Percentiles rank a stretch among this genome's conserved stretches.
These are phyloP conservation scores for Colletotrichum camelliae DNA, from an alignment of 2,329 filamentous ascomycete species.

Conservation along the genomic window DNA sequence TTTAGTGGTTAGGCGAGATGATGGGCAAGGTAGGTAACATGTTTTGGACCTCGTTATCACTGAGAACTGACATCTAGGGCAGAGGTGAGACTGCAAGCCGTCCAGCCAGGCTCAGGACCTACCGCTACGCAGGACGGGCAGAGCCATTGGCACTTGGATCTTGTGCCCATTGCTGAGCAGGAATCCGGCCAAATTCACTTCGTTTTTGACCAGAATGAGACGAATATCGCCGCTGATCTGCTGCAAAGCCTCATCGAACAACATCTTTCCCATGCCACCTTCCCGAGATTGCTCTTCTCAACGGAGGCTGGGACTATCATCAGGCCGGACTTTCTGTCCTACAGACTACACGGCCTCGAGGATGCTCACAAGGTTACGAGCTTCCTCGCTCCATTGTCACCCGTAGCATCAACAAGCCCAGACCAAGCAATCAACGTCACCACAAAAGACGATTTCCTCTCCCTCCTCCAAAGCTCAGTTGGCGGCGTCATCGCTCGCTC, in stretches of 20 bases:
- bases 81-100: neutral
- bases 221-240: neutral
- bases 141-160: neutral
- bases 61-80: neutral
- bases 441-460: neutral
- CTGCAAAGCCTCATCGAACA: neutral
- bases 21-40: neutral
- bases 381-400: neutral
- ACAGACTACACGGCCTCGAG: neutral
- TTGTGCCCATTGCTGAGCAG: neutral
- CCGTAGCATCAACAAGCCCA: neutral
- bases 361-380: neutral
- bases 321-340: neutral
- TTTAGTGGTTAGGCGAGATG: neutral
- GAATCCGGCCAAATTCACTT: neutral
- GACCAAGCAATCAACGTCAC: neutral
- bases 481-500: neutral
- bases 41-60: rapidly evolving
- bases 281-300: neutral
- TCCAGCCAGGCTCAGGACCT: neutral
- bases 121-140: neutral
- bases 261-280: neutral
- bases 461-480: neutral
- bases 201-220: neutral
- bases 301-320: neutral